A percentile compares a stretch with the other conserved stretches of the same genome.
phyloP scores from a whole-genome alignment of 2,329 filamentous ascomycete genomes.

The Gremmenia infestans region DNA sequence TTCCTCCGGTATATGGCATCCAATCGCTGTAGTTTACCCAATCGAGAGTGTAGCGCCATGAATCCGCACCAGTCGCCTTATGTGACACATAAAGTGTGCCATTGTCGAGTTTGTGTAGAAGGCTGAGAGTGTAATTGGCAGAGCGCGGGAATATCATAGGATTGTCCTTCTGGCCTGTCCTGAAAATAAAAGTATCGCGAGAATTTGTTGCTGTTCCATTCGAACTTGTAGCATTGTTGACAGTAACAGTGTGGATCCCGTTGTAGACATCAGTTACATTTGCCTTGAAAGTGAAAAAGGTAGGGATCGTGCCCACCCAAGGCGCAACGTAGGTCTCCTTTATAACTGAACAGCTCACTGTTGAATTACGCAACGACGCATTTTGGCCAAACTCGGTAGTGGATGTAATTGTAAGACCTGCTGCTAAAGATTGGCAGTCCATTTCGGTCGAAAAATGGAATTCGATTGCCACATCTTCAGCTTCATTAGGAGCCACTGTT shows the following conservation, averaged over 20 bases:
- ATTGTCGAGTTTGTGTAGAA: conserved; percentile 39
- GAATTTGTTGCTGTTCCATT: conserved; percentile 19
- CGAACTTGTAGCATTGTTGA: conserved; percentile 44
- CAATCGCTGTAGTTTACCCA: conserved; percentile 44
- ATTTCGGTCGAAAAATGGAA: conserved; percentile 56
- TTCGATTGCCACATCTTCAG: conserved; percentile 40
- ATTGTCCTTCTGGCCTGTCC: conserved; percentile 52
- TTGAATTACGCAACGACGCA: conserved; percentile 40
- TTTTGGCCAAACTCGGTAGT: conserved; percentile 42
- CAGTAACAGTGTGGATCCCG: conserved; percentile 53
- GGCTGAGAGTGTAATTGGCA: conserved; percentile 52
- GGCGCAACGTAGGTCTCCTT: conserved; percentile 34
- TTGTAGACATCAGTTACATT: conserved; percentile 52
- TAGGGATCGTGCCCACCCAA: conserved; percentile 49
- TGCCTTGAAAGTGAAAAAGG: conserved; percentile 48
- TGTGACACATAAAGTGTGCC: conserved; percentile 45
- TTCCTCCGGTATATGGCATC: conserved; percentile 48
- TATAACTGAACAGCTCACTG: conserved; percentile 39
- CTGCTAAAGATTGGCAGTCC: conserved; percentile 51
- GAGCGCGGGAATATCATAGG: conserved; percentile 51
- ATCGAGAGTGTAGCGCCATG: conserved; percentile 35
- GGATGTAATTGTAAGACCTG: conserved; percentile 47
- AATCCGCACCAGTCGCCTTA: conserved; percentile 54
- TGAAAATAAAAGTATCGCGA: conserved; percentile 56
- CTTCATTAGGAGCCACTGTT: conserved; percentile 37